phyloP scores from a whole-genome alignment of 2,329 filamentous ascomycete genomes.

The Penicillium sp. region DNA sequence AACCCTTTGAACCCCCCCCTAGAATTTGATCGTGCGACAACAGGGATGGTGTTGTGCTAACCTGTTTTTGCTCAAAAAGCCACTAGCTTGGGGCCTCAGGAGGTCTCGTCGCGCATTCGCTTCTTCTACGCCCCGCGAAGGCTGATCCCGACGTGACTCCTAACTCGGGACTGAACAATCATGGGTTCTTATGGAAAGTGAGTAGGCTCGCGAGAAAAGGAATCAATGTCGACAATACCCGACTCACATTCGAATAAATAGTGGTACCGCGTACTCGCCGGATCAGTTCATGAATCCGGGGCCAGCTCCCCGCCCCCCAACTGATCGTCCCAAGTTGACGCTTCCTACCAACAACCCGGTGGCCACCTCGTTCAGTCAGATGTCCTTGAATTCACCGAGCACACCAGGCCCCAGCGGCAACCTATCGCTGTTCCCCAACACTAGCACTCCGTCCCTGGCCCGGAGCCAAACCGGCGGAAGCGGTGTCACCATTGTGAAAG shows the following conservation, averaged over 20 bases:
- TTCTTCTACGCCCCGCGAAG: slow-evolving; percentile 9
- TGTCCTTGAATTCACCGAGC: slow-evolving; percentile 67
- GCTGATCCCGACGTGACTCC: not conserved
- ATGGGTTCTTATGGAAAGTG: slow-evolving; percentile 40
- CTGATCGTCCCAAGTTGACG: slow-evolving; percentile 76
- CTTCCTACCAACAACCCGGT: slow-evolving; percentile 68
- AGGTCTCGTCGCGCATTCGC: slow-evolving; percentile 26
- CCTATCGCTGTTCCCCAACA: slow-evolving; percentile 65
- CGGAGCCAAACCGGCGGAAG: slow-evolving; percentile 61
- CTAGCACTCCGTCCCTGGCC: slow-evolving; percentile 69
- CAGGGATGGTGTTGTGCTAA: not conserved
- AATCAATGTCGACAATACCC: not conserved
- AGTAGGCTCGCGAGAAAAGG: slow-evolving; percentile 14
- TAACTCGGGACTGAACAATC: not conserved
- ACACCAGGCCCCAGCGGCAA: slow-evolving; percentile 51
- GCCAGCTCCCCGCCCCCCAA: slow-evolving; percentile 86
- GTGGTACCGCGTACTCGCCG: slow-evolving; percentile 57
- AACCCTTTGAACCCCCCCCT: not conserved
- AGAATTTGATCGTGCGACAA: not conserved
- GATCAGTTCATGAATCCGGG: slow-evolving; percentile 93
- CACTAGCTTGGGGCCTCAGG: slow-evolving; percentile 16
- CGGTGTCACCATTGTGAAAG: slow-evolving; percentile 73
- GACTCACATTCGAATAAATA: not conserved
- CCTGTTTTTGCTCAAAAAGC: not conserved
- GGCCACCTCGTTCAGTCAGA: slow-evolving; percentile 64